Percentiles rank a stretch among this genome's conserved stretches.
Evolutionary conservation across 1,139 yeast genomes (phyloP).

Genomic region (Debaryomyces udenii): DNA sequence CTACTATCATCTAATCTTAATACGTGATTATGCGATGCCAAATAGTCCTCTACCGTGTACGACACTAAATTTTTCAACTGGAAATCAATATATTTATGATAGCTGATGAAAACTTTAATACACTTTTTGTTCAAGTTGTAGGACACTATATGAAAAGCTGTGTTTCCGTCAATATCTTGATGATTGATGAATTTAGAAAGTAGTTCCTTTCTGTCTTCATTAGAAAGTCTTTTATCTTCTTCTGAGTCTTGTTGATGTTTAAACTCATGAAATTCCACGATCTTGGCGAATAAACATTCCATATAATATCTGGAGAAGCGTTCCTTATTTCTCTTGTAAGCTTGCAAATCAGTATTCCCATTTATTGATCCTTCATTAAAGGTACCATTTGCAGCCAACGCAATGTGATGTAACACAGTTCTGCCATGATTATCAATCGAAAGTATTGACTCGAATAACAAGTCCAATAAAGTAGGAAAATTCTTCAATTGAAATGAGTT

Average conservation of each 20-base stretch:
- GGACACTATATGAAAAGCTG: conserved; percentile 85
- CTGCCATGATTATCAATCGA: conserved; percentile 69
- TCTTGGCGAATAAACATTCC: conserved; percentile 71
- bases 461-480: conserved; percentile 72
- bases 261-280: conserved; percentile 32
- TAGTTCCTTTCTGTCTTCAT: conserved; percentile 23
- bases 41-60: conserved; percentile 73
- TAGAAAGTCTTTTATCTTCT: conserved; percentile 12
- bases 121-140: conserved; percentile 74
- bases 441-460: conserved; percentile 75
- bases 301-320: conserved; percentile 81
- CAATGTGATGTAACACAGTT: conserved; percentile 85
- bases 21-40: conserved; percentile 41
- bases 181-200: conserved; percentile 74
- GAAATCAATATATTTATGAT: conserved; percentile 70
- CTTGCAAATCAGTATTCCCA: conserved; percentile 19
- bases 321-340: conserved; percentile 52
- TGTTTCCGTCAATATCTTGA: conserved; percentile 83
- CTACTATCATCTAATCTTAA: conserved; percentile 25
- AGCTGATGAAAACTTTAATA: conserved; percentile 68
- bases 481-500: conserved; percentile 79
- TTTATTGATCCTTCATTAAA: conserved; percentile 14
- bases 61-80: conserved; percentile 68
- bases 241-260: conserved; percentile 23
- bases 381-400: conserved; percentile 32